Evolutionary conservation across 257 asterid genomes (phyloP).

Genomic region (Solanum etuberosum): DNA sequence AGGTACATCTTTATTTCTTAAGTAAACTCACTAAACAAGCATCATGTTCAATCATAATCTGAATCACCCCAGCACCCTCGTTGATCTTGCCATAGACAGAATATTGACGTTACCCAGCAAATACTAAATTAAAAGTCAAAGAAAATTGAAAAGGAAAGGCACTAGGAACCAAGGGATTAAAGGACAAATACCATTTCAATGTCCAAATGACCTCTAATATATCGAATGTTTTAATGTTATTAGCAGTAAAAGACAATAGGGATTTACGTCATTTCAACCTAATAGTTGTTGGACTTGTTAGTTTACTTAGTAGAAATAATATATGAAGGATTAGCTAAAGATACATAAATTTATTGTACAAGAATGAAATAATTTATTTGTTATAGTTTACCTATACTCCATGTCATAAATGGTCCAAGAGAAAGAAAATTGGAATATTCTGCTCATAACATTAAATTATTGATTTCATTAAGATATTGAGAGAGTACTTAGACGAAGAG

Average conservation of each 20-base stretch:
- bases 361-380: background rate
- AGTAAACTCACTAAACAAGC: no score
- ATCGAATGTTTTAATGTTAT: background rate
- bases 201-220: background rate
- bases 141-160: background rate
- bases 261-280: background rate
- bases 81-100: background rate
- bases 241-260: background rate
- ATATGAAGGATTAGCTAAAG: background rate
- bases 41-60: background rate
- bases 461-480: background rate
- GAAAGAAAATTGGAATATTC: background rate
- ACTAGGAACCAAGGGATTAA: background rate
- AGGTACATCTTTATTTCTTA: background rate
- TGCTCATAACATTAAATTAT: background rate
- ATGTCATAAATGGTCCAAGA: background rate
- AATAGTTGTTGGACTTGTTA: background rate
- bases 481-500: background rate
- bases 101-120: background rate
- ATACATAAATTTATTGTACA: background rate
- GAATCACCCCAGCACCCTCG: background rate
- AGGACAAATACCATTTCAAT: background rate
- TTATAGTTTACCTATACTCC: background rate
- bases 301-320: background rate
- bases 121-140: background rate